Conservation (phyloP, 1,139 yeast genomes). For the Protomyces lactucae-debilis region DNA sequence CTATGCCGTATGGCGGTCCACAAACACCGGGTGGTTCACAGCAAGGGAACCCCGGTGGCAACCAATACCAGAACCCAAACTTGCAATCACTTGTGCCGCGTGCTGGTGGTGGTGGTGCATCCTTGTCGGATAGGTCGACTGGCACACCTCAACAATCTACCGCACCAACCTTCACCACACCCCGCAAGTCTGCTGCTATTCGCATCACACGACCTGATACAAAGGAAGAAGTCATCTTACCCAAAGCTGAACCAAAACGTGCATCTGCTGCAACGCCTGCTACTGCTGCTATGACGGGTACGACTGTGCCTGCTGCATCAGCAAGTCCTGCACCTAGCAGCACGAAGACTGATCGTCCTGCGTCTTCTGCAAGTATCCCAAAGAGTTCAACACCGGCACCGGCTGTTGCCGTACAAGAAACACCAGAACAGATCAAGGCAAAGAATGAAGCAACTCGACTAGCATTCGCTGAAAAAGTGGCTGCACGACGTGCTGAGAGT, state of each 20-base stretch:
- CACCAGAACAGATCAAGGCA: constrained; percentile 17
- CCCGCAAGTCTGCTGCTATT: constrained; percentile 33
- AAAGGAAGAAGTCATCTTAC: constrained; percentile 34
- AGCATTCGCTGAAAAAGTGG: constrained; percentile 12
- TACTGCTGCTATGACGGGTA: not conserved
- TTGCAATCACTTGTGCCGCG: constrained; percentile 5
- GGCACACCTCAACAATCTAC: not conserved
- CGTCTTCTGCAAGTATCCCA: constrained; percentile 19
- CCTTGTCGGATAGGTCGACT: constrained; percentile 14
- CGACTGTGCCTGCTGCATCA: not conserved
- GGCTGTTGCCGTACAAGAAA: not conserved
- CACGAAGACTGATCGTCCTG: constrained; percentile 22
- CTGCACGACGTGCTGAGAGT: constrained; percentile 6
- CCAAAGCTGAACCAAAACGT: constrained; percentile 25
- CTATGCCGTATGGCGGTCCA: constrained; percentile 10
- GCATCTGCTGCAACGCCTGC: constrained; percentile 9
- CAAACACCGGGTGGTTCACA: not conserved
- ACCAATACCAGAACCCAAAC: constrained; percentile 21
- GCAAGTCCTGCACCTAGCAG: not conserved
- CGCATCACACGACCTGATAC: constrained; percentile 34
- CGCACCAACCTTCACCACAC: constrained; percentile 18
- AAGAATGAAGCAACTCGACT: constrained; percentile 20
- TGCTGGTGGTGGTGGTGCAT: constrained; percentile 4
- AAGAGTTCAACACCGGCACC: not conserved
- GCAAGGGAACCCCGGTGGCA: constrained; percentile 4